Evolutionary conservation across 257 asterid species (phyloP), one percentile per base, ranked within the genome.

Genomic region (Fraxinus quadrangulata): DNA sequence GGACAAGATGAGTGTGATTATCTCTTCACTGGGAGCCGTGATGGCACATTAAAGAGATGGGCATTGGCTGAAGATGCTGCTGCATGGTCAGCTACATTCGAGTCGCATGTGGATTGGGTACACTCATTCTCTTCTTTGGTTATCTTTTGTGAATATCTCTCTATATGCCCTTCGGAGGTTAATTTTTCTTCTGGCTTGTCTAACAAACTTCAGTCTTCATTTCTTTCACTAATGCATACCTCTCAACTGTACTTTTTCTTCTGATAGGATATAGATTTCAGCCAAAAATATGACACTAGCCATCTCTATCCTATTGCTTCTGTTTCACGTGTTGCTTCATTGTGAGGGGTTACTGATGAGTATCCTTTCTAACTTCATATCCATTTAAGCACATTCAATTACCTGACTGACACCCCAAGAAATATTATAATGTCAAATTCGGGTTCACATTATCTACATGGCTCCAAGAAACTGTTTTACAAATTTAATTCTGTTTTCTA

Each of bases 91-190:
- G 89, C 97, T 66, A 94, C 99, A 42, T 92, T 88, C 72, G 98
- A 94, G 91, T 92, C 97, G 13, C 97, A 92, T 81, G 97, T 94
- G 82, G 98, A 94, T 85, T 94, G 99, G 97, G 99, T 94, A 94
- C 26, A 23, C 36, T 66, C 72, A 4, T 67, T 76, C 74, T 80
- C 73, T 33, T 70, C 75, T 75, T 80, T 79, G 79, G 56, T 67
- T 65, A 33, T 33, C 77, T 71, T 19, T 42, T 79, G 70, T 63
- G 1, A 19, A 13, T 6, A 11, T 31, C 10, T 54, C 21, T 45
- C 30, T 1, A 72, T 76, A 30, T 67, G 5, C 70, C 17, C 17
- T 47, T 63, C 51, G 61, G 42, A 30, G 47, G 21, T 17, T 37
- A 21, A n/a, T 71, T 78, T 42, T 23, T 7, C 36, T 14, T 1